Evolutionary conservation across 2,329 filamentous ascomycete genomes (phyloP).

Genomic region (Botrytis fragariae): DNA sequence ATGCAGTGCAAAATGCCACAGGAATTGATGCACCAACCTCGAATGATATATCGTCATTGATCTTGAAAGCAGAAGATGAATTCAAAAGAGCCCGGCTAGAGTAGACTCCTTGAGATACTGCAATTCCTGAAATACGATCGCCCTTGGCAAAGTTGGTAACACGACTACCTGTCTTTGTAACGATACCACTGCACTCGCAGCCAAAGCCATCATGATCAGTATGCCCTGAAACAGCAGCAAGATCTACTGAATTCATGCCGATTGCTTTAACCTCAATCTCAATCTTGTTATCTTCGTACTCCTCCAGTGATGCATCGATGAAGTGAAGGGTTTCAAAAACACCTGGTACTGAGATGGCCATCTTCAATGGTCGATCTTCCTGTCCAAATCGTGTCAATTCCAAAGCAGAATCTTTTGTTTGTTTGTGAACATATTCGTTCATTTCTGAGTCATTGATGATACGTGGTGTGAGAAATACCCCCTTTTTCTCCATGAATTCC

Average conservation of each 20-base stretch:
- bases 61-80: conserved; percentile 25
- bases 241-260: conserved; percentile 36
- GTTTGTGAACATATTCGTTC: conserved; percentile 26
- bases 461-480: conserved; percentile 9
- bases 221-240: conserved; percentile 39
- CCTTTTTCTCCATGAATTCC: conserved; percentile 10
- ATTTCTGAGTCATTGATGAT: conserved; percentile 28
- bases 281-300: conserved; percentile 26
- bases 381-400: conserved; percentile 17
- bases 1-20: conserved; percentile 32
- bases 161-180: conserved; percentile 37
- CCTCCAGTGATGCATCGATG: conserved; percentile 25
- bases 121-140: conserved; percentile 36
- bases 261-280: conserved; percentile 38
- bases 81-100: conserved; percentile 31
- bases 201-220: conserved; percentile 37
- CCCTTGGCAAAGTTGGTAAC: conserved; percentile 33
- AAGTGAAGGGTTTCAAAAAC: conserved; percentile 35
- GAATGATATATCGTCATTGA: conserved; percentile 28
- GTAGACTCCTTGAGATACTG: conserved; percentile 29
- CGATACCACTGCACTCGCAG: conserved; percentile 40
- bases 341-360: conserved; percentile 31
- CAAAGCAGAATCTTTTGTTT: conserved; percentile 11
- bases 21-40: conserved; percentile 33
- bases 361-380: conserved; percentile 26